Evolutionary conservation across 148 eudicot species (phyloP).

Genomic region (Fagopyrum homotropicum): DNA sequence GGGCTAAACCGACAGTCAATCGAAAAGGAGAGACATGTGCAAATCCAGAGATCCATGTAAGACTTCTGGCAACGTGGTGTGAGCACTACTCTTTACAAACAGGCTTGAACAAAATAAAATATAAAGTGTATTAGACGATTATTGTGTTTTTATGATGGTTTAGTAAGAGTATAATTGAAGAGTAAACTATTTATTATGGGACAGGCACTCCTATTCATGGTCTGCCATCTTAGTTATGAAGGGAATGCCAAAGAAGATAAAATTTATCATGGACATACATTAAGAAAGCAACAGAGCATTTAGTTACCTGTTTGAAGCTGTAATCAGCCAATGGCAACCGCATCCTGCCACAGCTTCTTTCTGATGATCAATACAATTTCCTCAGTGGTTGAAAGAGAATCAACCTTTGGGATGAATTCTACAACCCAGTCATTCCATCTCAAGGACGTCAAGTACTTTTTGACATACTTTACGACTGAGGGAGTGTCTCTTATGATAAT

Average conservation of each 20-base stretch:
- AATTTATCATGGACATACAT: background rate
- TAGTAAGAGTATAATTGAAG: background rate
- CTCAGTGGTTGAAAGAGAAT: slow-evolving; percentile 49
- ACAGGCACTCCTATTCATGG: background rate
- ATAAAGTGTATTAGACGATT: background rate
- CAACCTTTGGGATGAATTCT: slow-evolving; percentile 61
- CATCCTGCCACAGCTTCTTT: slow-evolving; percentile 47
- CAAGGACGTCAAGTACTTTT: slow-evolving; percentile 38
- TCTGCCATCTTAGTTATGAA: background rate
- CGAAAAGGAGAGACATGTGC: background rate
- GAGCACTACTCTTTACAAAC: background rate
- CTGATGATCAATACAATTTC: slow-evolving; percentile 60
- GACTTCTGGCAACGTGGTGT: background rate
- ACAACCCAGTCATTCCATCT: slow-evolving; percentile 44
- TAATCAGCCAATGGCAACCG: background rate
- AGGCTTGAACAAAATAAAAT: background rate
- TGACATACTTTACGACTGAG: slow-evolving; percentile 30
- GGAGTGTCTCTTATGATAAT: slow-evolving; percentile 59
- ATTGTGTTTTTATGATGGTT: background rate
- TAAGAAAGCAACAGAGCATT: background rate
- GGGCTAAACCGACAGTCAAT: background rate
- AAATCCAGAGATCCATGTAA: background rate
- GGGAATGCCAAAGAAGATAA: background rate
- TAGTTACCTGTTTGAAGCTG: slow-evolving; percentile 4
- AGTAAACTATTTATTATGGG: background rate